Conservation (phyloP, 1,284 basidiomycete genomes). For the Pascua sp. region DNA sequence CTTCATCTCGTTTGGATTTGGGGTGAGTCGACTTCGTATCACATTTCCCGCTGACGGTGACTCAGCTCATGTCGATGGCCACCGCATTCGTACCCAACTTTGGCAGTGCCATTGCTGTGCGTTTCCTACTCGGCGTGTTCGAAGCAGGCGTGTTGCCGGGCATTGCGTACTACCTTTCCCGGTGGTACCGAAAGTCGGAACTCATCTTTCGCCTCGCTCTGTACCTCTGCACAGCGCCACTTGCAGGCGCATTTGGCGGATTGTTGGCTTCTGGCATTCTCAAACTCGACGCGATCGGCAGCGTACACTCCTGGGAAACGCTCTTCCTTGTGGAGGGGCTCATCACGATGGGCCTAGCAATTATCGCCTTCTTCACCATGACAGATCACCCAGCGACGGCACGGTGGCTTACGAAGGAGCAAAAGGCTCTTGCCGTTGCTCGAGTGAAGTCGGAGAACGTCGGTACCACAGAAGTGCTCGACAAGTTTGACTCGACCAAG, state of each 20-base stretch:
- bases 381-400: slow-evolving; percentile 28
- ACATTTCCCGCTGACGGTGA: slow-evolving; percentile 4
- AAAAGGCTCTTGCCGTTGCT: slow-evolving; percentile 25
- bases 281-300: slow-evolving; percentile 19
- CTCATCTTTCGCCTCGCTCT: slow-evolving; percentile 17
- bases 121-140: slow-evolving; percentile 35
- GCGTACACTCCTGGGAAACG: slow-evolving; percentile 19
- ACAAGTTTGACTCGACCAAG: slow-evolving; percentile 12
- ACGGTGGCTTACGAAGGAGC: slow-evolving; percentile 21
- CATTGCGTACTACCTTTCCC: slow-evolving; percentile 31
- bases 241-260: slow-evolving; percentile 19
- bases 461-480: slow-evolving; percentile 17
- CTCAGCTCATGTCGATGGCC: slow-evolving; percentile 26
- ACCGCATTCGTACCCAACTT: slow-evolving; percentile 29
- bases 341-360: slow-evolving; percentile 28
- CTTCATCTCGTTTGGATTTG: slow-evolving; percentile 19
- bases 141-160: slow-evolving; percentile 37
- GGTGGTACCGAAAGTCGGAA: slow-evolving; percentile 20
- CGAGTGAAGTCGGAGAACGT: slow-evolving; percentile 29
- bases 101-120: slow-evolving; percentile 12
- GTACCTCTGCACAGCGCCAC: slow-evolving; percentile 13
- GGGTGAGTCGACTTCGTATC: slow-evolving; percentile 9
- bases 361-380: slow-evolving; percentile 28
- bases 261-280: slow-evolving; percentile 22
- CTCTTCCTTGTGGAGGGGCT: slow-evolving; percentile 36